Conservation (phyloP, 192 early-diverging fungal genomes). For the Rhizophagus prolifer region DNA sequence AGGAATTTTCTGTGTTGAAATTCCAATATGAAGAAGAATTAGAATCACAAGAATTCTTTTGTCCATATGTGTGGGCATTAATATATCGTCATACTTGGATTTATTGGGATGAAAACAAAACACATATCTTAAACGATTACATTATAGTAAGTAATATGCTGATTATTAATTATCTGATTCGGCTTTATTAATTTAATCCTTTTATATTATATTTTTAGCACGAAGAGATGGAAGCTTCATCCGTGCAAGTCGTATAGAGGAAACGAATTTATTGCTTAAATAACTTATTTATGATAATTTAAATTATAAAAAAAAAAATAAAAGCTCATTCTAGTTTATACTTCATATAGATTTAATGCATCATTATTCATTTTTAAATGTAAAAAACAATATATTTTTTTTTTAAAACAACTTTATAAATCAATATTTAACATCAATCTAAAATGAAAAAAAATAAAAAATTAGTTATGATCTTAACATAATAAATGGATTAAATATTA, state of each 20-base stretch:
- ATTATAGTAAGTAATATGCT: slow-evolving; percentile 32
- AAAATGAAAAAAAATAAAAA: no score
- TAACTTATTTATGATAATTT: not conserved
- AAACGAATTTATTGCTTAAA: not conserved
- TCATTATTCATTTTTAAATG: no score
- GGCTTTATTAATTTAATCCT: not conserved
- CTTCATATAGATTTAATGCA: no score
- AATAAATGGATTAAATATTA: not conserved
- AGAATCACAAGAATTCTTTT: slow-evolving; percentile 59
- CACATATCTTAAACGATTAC: slow-evolving; percentile 44
- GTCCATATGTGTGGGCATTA: slow-evolving; percentile 70
- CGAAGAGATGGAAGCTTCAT: not conserved
- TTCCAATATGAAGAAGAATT: slow-evolving; percentile 68
- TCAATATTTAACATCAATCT: no score
- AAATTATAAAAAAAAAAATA: not conserved
- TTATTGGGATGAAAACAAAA: slow-evolving; percentile 71
- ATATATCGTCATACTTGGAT: slow-evolving; percentile 57
- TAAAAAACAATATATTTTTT: no score
- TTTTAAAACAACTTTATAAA: no score
- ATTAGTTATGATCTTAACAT: no score
- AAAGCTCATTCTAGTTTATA: no score
- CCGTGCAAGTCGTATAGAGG: not conserved
- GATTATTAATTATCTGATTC: not conserved
- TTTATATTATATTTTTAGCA: not conserved
- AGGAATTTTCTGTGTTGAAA: slow-evolving; percentile 57